A percentile compares a stretch with the other conserved stretches of the same genome.
phyloP scores from a whole-genome alignment of 257 asterid genomes.

The Coffea canephora region DNA sequence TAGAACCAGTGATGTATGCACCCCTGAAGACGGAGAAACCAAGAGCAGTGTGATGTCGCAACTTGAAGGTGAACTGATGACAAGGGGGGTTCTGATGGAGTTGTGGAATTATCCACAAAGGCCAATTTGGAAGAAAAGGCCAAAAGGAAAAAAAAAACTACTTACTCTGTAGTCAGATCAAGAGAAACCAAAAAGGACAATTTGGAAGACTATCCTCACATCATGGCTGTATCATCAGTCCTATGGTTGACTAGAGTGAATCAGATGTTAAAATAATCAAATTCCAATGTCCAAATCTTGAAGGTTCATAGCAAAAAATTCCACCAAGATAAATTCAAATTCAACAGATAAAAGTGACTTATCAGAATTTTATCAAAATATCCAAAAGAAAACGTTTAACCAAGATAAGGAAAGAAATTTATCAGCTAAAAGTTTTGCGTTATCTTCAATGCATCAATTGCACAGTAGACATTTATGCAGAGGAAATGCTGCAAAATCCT shows the following conservation, averaged over 20 bases:
- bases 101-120: no score
- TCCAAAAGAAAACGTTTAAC: not conserved
- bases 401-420: not conserved
- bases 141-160: not conserved
- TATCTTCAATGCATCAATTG: not conserved
- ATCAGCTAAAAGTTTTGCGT: not conserved
- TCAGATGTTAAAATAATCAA: not conserved
- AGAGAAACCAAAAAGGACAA: not conserved
- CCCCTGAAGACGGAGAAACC: conserved; percentile 12
- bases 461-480: not conserved
- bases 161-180: not conserved
- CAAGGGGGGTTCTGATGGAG: no score
- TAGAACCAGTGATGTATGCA: no score
- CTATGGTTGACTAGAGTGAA: not conserved
- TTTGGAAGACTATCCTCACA: not conserved
- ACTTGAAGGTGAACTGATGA: not conserved
- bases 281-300: not conserved
- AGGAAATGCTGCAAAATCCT: not conserved
- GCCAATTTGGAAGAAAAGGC: not conserved
- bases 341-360: not conserved
- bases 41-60: not conserved
- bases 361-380: not conserved
- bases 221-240: not conserved
- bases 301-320: not conserved
- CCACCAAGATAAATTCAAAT: not conserved